Evolutionary conservation across 2,329 filamentous ascomycete genomes (phyloP).

Genomic region (Colletotrichum sidae): DNA sequence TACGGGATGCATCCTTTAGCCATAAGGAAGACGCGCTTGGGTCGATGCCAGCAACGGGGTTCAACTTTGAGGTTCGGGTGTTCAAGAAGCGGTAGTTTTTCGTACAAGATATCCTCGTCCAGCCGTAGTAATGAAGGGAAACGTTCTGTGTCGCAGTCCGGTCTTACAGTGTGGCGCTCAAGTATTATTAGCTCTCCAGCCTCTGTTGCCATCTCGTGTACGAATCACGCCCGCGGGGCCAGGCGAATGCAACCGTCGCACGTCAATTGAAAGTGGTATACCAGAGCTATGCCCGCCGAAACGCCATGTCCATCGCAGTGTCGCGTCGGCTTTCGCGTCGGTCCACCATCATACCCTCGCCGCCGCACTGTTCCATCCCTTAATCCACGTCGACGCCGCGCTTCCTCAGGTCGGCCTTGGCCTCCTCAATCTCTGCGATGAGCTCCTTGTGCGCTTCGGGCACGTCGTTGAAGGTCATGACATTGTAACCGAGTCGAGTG

Average conservation of each 20-base stretch:
- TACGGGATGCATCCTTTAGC: not conserved
- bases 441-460: conserved; percentile 91
- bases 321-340: not conserved
- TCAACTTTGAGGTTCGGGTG: no score
- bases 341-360: not conserved
- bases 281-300: not conserved
- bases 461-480: conserved; percentile 97
- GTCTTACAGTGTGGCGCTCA: no score
- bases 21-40: no score
- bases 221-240: no score
- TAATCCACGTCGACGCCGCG: conserved; percentile 85
- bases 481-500: conserved; percentile 89
- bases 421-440: conserved; percentile 84
- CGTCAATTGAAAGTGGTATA: conserved; percentile 8
- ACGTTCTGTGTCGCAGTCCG: no score
- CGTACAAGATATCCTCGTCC: no score
- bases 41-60: no score
- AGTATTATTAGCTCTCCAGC: no score
- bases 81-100: no score
- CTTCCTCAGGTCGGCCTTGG: conserved; percentile 77
- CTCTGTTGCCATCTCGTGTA: no score
- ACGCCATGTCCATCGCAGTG: not conserved
- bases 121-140: no score
- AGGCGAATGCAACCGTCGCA: not conserved
- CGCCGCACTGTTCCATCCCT: conserved; percentile 32